Base-by-base conservation (phyloP, 371 early-diverging fungal genomes). In the Sporodiniella umbellata region DNA sequence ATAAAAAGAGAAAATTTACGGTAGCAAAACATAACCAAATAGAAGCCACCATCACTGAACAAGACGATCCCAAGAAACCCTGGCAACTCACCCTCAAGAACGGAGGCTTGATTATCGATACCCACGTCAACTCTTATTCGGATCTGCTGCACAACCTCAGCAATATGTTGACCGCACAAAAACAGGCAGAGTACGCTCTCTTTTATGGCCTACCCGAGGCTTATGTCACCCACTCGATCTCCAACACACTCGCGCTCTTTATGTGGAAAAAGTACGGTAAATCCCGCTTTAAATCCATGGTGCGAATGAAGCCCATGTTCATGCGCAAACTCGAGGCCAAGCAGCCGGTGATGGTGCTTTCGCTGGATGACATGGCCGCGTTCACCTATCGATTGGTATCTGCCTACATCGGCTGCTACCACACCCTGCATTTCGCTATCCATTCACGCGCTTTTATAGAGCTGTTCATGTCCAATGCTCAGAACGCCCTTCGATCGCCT, bases 181-280 rank as follows among this genome's bases (percentile, higher is more conserved):
- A 53, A 44, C 19, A 45, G 39, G 42, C 70, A 45, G n/a, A 23
- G 5, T 15, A 42, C n/a, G n/a, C n/a, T n/a, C n/a, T 15, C 10
- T 60, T 37, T 53, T 48, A 15, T 53, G 44, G 33, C 46, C 53
- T 2, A 17, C 50, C 2, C 11, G 5, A 15, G 11, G 33, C 8
- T 3, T 25, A 19, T 30, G 24, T 4, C 23, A 1, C 0, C 38
- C 48, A 10, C 21, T 44, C 48, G 0, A 54, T 61, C 6, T 33
- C 45, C 1, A 44, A 24, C 6, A 48, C 53, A n/a, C 19, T 64
- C 11, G 44, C 47, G 15, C 46, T 53, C 2, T 18, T 66, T 31
- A 51, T 68, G 22, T 68, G 65, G 68, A 63, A 52, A 42, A 55
- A 64, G 3, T 69, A 72, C 31, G 58, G 64, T 4, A 66, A 62